Conservation (phyloP, 1,284 basidiomycete genomes). For the Mycena sp. region DNA sequence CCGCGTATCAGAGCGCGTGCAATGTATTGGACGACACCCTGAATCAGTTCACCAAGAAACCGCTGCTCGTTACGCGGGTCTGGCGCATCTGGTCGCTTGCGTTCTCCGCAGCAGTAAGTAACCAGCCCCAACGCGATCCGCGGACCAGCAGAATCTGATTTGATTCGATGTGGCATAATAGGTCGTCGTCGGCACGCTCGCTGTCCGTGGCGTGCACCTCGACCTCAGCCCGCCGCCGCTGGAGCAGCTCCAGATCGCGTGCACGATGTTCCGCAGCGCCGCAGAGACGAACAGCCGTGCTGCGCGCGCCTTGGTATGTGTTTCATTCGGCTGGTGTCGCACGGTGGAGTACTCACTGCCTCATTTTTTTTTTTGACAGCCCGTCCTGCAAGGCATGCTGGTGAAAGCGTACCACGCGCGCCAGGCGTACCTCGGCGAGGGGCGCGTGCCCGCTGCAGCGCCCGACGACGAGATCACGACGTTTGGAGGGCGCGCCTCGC, state of each 20-base stretch:
- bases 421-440: constrained; percentile 33
- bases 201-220: constrained; percentile 47
- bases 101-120: constrained; percentile 56
- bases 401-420: constrained; percentile 47
- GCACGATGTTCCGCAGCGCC: constrained; percentile 49
- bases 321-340: too few species aligned
- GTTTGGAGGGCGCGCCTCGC: constrained; percentile 45
- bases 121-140: too few species aligned
- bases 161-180: constrained; percentile 2
- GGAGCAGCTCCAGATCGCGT: constrained; percentile 52
- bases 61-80: constrained; percentile 51
- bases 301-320: constrained; percentile 52
- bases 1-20: constrained; percentile 56
- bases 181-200: constrained; percentile 54
- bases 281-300: constrained; percentile 56
- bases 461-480: constrained; percentile 52
- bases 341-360: too few species aligned
- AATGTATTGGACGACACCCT: constrained; percentile 48
- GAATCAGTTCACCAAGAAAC: constrained; percentile 50
- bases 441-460: constrained; percentile 30
- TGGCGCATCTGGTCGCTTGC: constrained; percentile 60
- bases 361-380: too few species aligned
- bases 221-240: constrained; percentile 52
- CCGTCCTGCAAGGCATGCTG: constrained; percentile 50
- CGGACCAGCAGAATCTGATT: too few species aligned